Conservation (phyloP, 345 rosid species). For the Dipteronia sinensis region DNA sequence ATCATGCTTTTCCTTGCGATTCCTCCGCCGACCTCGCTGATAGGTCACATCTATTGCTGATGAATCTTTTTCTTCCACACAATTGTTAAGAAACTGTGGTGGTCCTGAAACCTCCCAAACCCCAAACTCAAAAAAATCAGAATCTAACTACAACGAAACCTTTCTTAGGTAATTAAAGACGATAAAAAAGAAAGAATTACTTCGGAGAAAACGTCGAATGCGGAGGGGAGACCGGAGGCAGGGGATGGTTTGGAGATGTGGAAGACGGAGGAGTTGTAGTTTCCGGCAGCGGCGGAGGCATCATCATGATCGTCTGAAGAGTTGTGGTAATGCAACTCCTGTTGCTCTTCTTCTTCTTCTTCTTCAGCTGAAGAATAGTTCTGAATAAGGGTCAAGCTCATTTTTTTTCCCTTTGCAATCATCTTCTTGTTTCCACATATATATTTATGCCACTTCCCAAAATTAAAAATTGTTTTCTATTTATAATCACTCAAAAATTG, state of each 20-base stretch:
- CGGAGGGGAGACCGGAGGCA: conserved; percentile 74
- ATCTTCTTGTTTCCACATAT: not conserved
- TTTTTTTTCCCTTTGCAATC: conserved; percentile 13
- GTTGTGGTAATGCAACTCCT: conserved; percentile 24
- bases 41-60: conserved; percentile 47
- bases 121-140: conserved; percentile 22
- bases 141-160: not conserved
- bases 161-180: too few relatives aligned
- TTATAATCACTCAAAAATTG: too few relatives aligned
- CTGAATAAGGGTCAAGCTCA: conserved; percentile 86
- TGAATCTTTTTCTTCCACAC: conserved; percentile 48
- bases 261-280: conserved; percentile 47
- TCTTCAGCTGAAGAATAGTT: conserved; percentile 89
- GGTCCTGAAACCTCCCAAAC: conserved; percentile 78
- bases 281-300: conserved; percentile 26
- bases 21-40: conserved; percentile 43
- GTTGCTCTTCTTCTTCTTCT: conserved; percentile 44
- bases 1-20: conserved; percentile 61
- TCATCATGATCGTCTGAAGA: conserved; percentile 49
- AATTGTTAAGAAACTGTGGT: conserved; percentile 74
- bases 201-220: conserved; percentile 83
- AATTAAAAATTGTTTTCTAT: too few relatives aligned
- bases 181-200: conserved; percentile 28
- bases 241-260: conserved; percentile 42
- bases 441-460: conserved; percentile 1